Conservation (phyloP, 169 alveolate species). For the Ophryocystis elektroscirrha region DNA sequence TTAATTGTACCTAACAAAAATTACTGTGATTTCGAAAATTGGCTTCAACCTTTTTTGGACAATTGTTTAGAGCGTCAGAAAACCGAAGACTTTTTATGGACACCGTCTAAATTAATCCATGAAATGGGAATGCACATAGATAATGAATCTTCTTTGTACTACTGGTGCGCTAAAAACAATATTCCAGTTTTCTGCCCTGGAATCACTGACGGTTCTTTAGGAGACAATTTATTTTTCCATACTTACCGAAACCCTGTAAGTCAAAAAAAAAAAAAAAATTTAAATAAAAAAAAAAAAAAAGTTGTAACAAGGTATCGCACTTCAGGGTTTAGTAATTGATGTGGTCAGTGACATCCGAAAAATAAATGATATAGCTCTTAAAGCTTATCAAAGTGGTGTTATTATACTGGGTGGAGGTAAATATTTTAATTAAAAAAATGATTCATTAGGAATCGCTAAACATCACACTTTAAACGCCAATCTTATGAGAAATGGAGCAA, state of each 20-base stretch:
- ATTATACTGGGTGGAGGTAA: slow-evolving; percentile 63
- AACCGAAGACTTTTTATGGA: slow-evolving; percentile 42
- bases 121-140: slow-evolving; percentile 80
- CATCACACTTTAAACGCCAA: slow-evolving; percentile 98
- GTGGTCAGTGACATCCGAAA: slow-evolving; percentile 68
- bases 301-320: no score
- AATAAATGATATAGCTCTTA: slow-evolving; percentile 69
- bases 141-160: slow-evolving; percentile 74
- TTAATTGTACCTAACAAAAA: slow-evolving; percentile 85
- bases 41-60: slow-evolving; percentile 80
- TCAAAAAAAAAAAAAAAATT: slow-evolving; percentile 28
- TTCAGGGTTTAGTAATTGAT: slow-evolving; percentile 77
- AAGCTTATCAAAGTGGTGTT: slow-evolving; percentile 75
- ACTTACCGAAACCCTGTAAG: slow-evolving; percentile 49
- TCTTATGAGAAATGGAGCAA: slow-evolving; percentile 97
- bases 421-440: not conserved
- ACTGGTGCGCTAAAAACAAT: slow-evolving; percentile 91
- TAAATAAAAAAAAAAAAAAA: no score
- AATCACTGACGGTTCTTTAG: slow-evolving; percentile 96
- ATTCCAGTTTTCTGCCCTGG: slow-evolving; percentile 98
- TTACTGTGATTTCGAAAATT: slow-evolving; percentile 82
- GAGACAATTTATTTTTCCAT: slow-evolving; percentile 69
- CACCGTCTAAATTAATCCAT: slow-evolving; percentile 66
- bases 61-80: slow-evolving; percentile 69
- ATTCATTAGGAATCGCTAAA: slow-evolving; percentile 34